These are phyloP conservation scores for Allantophomopsis cytisporea DNA, from an alignment of 2,329 filamentous ascomycete species.

Conservation along the genomic window DNA sequence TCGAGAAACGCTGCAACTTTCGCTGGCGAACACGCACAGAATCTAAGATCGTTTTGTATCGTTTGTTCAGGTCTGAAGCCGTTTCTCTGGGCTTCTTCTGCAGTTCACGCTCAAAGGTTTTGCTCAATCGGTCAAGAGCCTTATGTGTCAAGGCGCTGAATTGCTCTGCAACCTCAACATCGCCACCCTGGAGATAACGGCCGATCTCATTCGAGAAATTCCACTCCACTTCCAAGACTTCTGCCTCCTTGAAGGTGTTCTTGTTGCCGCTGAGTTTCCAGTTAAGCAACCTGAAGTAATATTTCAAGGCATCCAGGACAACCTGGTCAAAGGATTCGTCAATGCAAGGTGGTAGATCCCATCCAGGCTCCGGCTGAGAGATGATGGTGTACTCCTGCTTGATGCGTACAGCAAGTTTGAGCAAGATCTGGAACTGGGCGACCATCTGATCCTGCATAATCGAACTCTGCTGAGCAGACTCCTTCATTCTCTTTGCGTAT, in stretches of 20 bases:
- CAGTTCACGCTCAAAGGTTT: conserved; percentile 85
- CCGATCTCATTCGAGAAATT: conserved; percentile 93
- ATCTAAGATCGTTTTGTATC: conserved; percentile 90
- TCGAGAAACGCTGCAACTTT: conserved; percentile 90
- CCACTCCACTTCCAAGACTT: conserved; percentile 96
- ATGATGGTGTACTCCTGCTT: conserved; percentile 80
- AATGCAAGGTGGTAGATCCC: conserved; percentile 91
- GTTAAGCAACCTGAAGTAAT: conserved; percentile 97
- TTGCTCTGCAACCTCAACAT: conserved; percentile 94
- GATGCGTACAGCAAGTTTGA: conserved; percentile 84
- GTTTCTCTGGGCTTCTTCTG: conserved; percentile 75
- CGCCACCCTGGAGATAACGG: conserved; percentile 78
- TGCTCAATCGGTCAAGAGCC: conserved; percentile 73
- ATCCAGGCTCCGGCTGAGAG: conserved; percentile 76
- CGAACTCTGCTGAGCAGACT: conserved; percentile 79
- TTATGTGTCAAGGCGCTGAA: conserved; percentile 92
- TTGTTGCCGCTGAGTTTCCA: conserved; percentile 97
- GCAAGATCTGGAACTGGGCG: conserved; percentile 82
- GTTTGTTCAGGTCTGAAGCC: conserved; percentile 81
- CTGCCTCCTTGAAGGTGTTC: conserved; percentile 97
- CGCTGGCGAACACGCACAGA: conserved; percentile 91
- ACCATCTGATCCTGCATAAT: conserved; percentile 99
- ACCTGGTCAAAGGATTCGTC: conserved; percentile 92
- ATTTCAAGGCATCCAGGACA: conserved; percentile 84
- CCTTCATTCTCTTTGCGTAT: conserved; percentile 91